Base-by-base conservation (phyloP, 108 stramenopile species). In the Cyclotella kingstonii region DNA sequence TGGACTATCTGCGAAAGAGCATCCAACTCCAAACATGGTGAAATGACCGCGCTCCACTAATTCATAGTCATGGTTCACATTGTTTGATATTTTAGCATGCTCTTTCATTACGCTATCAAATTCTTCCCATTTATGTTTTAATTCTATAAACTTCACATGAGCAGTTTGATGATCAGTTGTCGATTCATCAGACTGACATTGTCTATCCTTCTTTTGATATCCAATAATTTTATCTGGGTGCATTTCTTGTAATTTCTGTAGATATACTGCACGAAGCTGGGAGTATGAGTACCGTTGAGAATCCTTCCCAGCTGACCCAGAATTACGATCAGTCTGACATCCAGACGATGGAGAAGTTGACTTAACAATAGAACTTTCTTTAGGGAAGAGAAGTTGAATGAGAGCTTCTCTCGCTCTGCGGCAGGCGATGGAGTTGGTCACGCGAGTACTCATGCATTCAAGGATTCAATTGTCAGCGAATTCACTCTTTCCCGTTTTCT, bases 1-100 rank as follows among this genome's bases (percentile, higher is more conserved):
- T 29, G 84, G 80, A 52, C 33, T 84, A 46, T 93, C 91, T 5
- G 83, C 50, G 72, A 93, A 93, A 8, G 85, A 86, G 36, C 91
- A 93, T 22, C 91, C 91, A 15, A 93, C 91, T 4, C 88, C 91
- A 63, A 93, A 93, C 62, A 85, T 45, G 15, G 85, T 93, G 60
- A 93, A 93, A 41, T 34, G 33, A 49, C 48, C 5, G 3, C 5
- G n/a, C 31, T 3, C n/a, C 43, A 15, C 31, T 46, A 15, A 22
- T 17, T 41, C 28, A 19, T 46, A 12, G 27, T 31, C 21, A 71
- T 53, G 0, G 48, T 18, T 59, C 66, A 76, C 12, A 66, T 54
- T 52, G 11, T 19, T 41, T 43, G 18, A 15, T 34, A 26, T 23
- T 1, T 27, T 43, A 26, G 21, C 19, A 17, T 60, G 5, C 26